Conservation (phyloP, 2,329 filamentous ascomycete species). For the Fusarium oxysporum region DNA sequence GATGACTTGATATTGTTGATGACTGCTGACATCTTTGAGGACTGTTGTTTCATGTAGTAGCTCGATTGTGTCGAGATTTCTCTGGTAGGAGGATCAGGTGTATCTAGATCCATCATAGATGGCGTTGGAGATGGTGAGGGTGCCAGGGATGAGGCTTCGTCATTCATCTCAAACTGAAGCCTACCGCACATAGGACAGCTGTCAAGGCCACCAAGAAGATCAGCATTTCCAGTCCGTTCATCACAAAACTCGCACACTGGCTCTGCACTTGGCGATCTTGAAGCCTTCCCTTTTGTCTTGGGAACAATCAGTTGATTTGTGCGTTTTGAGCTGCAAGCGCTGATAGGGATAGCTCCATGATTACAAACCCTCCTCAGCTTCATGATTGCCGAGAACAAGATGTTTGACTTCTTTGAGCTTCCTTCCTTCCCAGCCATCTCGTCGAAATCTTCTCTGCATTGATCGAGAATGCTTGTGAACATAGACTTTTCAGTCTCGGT, state of each 20-base stretch:
- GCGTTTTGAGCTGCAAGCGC: fast-evolving
- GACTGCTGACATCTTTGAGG: constrained; percentile 4
- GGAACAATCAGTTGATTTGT: neutral
- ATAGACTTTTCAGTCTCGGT: fast-evolving
- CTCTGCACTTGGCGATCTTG: neutral
- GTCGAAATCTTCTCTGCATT: constrained; percentile 2
- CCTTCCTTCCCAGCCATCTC: neutral
- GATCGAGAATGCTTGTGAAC: fast-evolving
- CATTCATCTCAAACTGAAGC: fast-evolving
- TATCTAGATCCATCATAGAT: neutral
- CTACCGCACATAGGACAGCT: neutral
- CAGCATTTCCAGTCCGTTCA: fast-evolving
- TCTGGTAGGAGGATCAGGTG: fast-evolving
- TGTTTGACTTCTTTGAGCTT: neutral
- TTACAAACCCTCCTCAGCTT: constrained; percentile 14
- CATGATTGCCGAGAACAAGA: neutral
- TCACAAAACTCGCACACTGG: neutral
- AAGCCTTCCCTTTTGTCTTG: fast-evolving
- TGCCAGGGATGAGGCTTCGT: fast-evolving
- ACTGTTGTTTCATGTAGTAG: no score
- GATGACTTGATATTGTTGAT: neutral
- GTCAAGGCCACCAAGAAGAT: neutral
- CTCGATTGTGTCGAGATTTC: no score
- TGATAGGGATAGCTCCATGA: neutral
- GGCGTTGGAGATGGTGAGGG: fast-evolving